These are phyloP conservation scores for Elsinoe batatas DNA, from an alignment of 2,329 filamentous ascomycete species.

Conservation along the genomic window DNA sequence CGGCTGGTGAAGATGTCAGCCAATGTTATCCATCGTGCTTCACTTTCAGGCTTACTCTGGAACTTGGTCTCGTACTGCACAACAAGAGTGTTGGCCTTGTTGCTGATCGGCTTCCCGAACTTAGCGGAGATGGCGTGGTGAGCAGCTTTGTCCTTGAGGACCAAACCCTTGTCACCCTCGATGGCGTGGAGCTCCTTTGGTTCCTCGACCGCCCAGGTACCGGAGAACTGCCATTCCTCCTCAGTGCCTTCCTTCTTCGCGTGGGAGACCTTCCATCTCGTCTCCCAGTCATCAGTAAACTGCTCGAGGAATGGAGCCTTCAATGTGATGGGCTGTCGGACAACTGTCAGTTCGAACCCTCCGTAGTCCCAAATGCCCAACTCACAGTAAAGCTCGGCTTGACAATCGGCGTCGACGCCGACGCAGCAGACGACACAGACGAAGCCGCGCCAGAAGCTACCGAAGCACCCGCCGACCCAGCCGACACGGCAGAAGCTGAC, in stretches of 20 bases:
- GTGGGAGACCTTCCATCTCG: slow-evolving; percentile 85
- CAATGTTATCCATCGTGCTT: neutral
- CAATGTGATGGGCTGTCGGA: slow-evolving; percentile 63
- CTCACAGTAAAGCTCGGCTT: slow-evolving; percentile 83
- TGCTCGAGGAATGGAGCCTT: slow-evolving; percentile 97
- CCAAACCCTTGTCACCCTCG: slow-evolving; percentile 88
- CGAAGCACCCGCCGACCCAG: slow-evolving; percentile 1
- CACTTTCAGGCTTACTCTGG: slow-evolving; percentile 59
- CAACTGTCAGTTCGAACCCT: slow-evolving; percentile 8
- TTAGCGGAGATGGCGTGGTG: slow-evolving; percentile 99
- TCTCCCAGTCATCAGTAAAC: slow-evolving; percentile 94
- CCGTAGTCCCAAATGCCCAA: slow-evolving; percentile 19
- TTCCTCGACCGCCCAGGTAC: slow-evolving; percentile 95
- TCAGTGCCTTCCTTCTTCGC: slow-evolving; percentile 94
- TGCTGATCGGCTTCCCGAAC: slow-evolving; percentile 91
- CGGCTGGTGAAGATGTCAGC: slow-evolving; percentile 46
- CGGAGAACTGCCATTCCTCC: slow-evolving; percentile 89
- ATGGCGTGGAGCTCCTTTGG: slow-evolving; percentile 83
- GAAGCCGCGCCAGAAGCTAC: slow-evolving; percentile 31
- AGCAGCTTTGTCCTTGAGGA: slow-evolving; percentile 94
- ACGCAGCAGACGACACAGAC: slow-evolving; percentile 43
- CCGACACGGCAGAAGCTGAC: slow-evolving; percentile 17
- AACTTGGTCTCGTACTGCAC: slow-evolving; percentile 99
- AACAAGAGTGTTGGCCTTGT: slow-evolving; percentile 93
- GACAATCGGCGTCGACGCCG: slow-evolving; percentile 40